Conservation (phyloP, 31 red algal species). For the Asparagopsis taxiformis region DNA sequence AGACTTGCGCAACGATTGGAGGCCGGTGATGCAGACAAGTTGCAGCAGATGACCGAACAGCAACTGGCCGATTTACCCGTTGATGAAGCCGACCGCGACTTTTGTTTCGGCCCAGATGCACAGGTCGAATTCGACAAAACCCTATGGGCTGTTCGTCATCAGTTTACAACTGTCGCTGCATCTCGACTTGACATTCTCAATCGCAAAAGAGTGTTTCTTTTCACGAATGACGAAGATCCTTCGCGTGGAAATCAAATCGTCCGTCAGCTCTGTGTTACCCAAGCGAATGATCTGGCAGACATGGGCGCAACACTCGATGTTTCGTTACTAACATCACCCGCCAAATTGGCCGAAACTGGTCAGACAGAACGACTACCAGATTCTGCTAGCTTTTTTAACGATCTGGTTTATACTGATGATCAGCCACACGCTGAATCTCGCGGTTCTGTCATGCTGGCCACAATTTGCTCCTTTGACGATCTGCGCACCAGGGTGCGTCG, state of each 20-base stretch:
- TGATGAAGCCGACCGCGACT: slow-evolving; percentile 4
- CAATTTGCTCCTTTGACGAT: slow-evolving; percentile 42
- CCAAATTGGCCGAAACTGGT: slow-evolving; percentile 15
- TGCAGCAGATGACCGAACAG: slow-evolving; percentile 3
- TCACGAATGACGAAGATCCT: slow-evolving; percentile 70
- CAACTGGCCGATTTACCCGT: slow-evolving; percentile 1
- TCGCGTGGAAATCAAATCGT: slow-evolving; percentile 18
- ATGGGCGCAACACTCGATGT: slow-evolving; percentile 50
- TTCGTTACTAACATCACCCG: slow-evolving; percentile 19
- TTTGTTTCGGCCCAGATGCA: slow-evolving; percentile 46
- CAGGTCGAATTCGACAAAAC: slow-evolving; percentile 49
- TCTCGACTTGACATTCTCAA: slow-evolving; percentile 21
- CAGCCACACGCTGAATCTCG: neutral
- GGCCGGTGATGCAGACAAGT: slow-evolving; percentile 27
- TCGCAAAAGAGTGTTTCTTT: slow-evolving; percentile 60
- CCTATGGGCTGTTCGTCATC: slow-evolving; percentile 44
- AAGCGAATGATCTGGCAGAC: slow-evolving; percentile 50
- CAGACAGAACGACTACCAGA: slow-evolving; percentile 5
- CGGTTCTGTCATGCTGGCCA: slow-evolving; percentile 32
- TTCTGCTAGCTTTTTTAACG: slow-evolving; percentile 27
- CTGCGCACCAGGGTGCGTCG: slow-evolving; percentile 12
- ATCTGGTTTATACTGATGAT: slow-evolving; percentile 33
- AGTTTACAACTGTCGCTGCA: slow-evolving; percentile 32
- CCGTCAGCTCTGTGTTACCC: slow-evolving; percentile 14
- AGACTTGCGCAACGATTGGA: slow-evolving; percentile 28